Base-by-base conservation (phyloP, 1,284 basidiomycete genomes). In the Cutaneotrichosporon sp. region DNA sequence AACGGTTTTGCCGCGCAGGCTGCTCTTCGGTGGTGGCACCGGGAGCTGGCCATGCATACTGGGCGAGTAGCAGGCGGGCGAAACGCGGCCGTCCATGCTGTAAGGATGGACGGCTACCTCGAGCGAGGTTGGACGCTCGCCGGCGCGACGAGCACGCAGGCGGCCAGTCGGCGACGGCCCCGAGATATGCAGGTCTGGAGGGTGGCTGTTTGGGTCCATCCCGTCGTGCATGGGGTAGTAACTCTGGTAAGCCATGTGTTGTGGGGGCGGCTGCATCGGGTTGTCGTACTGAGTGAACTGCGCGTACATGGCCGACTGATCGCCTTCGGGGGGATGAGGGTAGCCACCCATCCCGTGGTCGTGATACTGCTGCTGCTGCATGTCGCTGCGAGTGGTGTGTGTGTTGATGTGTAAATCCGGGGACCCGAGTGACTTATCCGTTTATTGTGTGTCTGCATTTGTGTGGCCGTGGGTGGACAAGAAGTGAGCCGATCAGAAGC, bases 101-200 rank as follows among this genome's bases (percentile, higher is more conserved):
- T 41, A 49, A 2, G 42, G 47, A 37, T 49, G 35, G 36, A 36
- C 42, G 14, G 41, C 49, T 18, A 46, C 43, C 18, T 49, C 38
- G 38, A 43, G 49, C 8, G 35, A 38, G 26, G 30, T 20, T 18
- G 23, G 39, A 15, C 33, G 38, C 30, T 30, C 47, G 39, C 23
- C 23, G 7, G 34, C 49, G n/a, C 53, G 53, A 34, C 53, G 58
- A 3, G 55, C 51, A 33, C 58, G 52, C 21, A 52, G 58, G 52
- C 60, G 65, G 26, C 26, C 26, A 22, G 56, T 63, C 20, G 62
- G 65, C 20, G 60, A 63, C 20, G 65, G 56, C n/a, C 62, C 60
- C 7, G 57, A 57, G 18, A 67, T 56, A 12, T 65, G 64, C 1
- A 64, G 30, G 30, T 42, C 51, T 30, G 47, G 30, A 3, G 39